Evolutionary conservation across 2,329 filamentous ascomycete species (phyloP).

Genomic region (Mycosphaerella sp.): DNA sequence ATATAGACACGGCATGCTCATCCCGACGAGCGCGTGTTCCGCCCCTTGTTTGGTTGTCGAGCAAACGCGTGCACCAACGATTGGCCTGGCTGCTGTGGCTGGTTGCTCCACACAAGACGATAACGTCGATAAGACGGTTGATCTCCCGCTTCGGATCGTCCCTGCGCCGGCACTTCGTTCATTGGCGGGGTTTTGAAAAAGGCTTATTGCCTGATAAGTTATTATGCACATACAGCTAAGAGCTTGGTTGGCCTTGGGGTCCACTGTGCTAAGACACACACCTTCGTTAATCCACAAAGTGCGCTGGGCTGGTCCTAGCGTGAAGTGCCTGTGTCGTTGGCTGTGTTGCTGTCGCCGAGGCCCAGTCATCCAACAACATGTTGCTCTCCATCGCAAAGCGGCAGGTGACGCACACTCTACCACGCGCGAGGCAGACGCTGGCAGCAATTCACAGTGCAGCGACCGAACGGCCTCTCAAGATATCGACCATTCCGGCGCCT

Average conservation of each 20-base stretch:
- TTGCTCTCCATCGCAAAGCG: neutral
- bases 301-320: too few species aligned
- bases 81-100: slow-evolving; percentile 1
- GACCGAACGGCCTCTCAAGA: slow-evolving; percentile 40
- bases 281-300: too few species aligned
- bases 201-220: neutral
- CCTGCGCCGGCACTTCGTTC: neutral
- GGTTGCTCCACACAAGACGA: slow-evolving; percentile 3
- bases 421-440: neutral
- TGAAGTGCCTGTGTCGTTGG: too few species aligned
- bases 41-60: slow-evolving; percentile 4
- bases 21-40: slow-evolving; percentile 4
- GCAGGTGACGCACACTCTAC: neutral
- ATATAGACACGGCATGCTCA: slow-evolving; percentile 2
- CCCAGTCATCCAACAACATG: neutral
- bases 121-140: slow-evolving; percentile 2
- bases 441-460: slow-evolving; percentile 12
- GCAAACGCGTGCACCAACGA: neutral
- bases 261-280: neutral
- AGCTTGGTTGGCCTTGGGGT: neutral
- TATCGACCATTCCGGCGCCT: slow-evolving; percentile 69
- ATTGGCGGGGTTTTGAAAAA: neutral
- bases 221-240: too few species aligned
- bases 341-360: neutral
- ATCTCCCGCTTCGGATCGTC: slow-evolving; percentile 2